Percentiles rank a stretch among this genome's conserved stretches.
phyloP scores from a whole-genome alignment of 192 early-diverging fungal genomes.

The Backusella australiensis region DNA sequence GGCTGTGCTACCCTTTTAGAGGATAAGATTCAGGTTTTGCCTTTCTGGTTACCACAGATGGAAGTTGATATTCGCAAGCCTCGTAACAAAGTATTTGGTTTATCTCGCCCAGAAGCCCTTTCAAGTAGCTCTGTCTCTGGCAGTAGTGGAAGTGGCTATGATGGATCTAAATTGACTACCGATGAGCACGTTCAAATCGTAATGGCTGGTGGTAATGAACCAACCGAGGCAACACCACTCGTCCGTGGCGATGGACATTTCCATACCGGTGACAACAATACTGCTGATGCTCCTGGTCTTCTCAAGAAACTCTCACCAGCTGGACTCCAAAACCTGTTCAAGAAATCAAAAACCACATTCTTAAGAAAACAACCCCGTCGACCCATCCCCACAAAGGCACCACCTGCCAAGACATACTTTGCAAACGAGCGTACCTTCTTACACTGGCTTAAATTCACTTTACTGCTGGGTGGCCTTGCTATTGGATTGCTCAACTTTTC shows the following conservation, averaged over 20 bases:
- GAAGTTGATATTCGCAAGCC: slow-evolving; percentile 91
- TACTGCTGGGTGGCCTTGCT: slow-evolving; percentile 67
- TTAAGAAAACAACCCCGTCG: slow-evolving; percentile 36
- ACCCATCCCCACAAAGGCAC: slow-evolving; percentile 61
- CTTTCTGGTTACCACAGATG: slow-evolving; percentile 97
- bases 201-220: background rate
- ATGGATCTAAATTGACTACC: slow-evolving; percentile 34
- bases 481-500: slow-evolving; percentile 81
- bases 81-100: slow-evolving; percentile 47
- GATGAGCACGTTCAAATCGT: slow-evolving; percentile 37
- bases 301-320: slow-evolving; percentile 35
- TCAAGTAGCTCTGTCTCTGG: slow-evolving; percentile 19
- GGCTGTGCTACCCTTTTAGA: slow-evolving; percentile 86
- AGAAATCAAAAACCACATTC: slow-evolving; percentile 31
- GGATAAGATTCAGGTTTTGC: slow-evolving; percentile 77
- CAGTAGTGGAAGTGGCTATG: slow-evolving; percentile 39
- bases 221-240: slow-evolving; percentile 32
- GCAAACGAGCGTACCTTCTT: slow-evolving; percentile 94
- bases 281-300: background rate
- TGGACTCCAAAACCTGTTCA: slow-evolving; percentile 28
- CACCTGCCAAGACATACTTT: slow-evolving; percentile 86
- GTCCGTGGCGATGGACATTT: background rate
- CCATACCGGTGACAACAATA: background rate
- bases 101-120: slow-evolving; percentile 43
- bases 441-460: slow-evolving; percentile 82